phyloP scores from a whole-genome alignment of 1,284 basidiomycete genomes.

The Boletus sp. region DNA sequence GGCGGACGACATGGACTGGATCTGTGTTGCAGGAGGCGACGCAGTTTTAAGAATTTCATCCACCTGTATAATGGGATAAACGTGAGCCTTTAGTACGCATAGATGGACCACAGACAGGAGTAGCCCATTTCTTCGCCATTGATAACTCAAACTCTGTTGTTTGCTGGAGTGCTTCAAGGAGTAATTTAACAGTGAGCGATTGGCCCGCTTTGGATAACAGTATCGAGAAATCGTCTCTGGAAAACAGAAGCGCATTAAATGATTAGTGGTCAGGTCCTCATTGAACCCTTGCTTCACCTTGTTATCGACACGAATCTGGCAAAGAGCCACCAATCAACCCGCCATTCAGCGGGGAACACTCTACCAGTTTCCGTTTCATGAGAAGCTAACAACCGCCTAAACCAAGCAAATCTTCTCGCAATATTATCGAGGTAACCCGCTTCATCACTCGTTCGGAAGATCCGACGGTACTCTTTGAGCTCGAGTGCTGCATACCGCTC shows the following conservation, averaged over 20 bases:
- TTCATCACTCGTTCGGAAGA: conserved; percentile 90
- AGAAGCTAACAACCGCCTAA: conserved; percentile 82
- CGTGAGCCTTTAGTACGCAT: not conserved
- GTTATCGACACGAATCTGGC: conserved; percentile 86
- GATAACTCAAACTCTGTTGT: conserved; percentile 83
- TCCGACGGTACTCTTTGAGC: conserved; percentile 93
- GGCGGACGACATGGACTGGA: conserved; percentile 73
- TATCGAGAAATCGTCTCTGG: conserved; percentile 66
- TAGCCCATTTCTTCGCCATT: conserved; percentile 75
- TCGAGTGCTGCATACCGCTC: conserved; percentile 90
- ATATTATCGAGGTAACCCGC: conserved; percentile 97
- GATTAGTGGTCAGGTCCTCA: not conserved
- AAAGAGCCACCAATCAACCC: conserved; percentile 73
- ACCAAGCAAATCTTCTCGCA: conserved; percentile 92
- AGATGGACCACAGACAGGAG: conserved; percentile 51
- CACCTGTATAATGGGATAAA: conserved; percentile 38
- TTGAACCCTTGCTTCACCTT: conserved; percentile 45
- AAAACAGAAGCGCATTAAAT: not conserved
- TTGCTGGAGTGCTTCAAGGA: conserved; percentile 83
- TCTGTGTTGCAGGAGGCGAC: conserved; percentile 43
- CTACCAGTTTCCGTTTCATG: conserved; percentile 85
- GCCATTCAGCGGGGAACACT: conserved; percentile 83
- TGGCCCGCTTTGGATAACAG: conserved; percentile 66
- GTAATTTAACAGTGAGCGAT: conserved; percentile 69
- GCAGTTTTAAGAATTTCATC: conserved; percentile 58